phyloP scores from a whole-genome alignment of 257 asterid species.

The Cordia subcordata region DNA sequence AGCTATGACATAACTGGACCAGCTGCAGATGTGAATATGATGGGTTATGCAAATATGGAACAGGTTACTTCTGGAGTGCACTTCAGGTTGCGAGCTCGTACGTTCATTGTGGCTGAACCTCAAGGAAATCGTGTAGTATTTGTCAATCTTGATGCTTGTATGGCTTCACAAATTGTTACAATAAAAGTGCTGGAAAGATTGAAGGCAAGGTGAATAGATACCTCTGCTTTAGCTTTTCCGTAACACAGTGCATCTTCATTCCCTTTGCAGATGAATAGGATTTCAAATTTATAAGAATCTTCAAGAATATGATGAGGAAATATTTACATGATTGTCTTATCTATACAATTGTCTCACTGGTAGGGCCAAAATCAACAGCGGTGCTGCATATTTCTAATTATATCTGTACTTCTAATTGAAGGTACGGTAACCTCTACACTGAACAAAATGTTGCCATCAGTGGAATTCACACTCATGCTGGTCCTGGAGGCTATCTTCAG shows the following conservation, averaged over 20 bases:
- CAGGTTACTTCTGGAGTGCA: conserved; percentile 85
- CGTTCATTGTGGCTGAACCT: conserved; percentile 81
- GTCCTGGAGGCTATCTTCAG: conserved; percentile 98
- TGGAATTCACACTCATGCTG: conserved; percentile 96
- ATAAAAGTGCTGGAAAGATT: conserved; percentile 83
- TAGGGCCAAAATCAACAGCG: no score
- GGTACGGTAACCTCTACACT: conserved; percentile 89
- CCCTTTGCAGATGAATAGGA: no score
- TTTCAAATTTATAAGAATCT: no score
- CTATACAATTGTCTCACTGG: no score
- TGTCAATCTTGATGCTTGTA: conserved; percentile 97
- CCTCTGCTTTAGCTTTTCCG: conserved; percentile 1
- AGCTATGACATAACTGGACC: conserved; percentile 98
- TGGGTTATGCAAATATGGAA: conserved; percentile 86
- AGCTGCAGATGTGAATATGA: conserved; percentile 97
- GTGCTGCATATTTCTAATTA: neutral
- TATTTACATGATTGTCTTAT: no score
- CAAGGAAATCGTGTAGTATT: conserved; percentile 61
- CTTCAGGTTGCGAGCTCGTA: conserved; percentile 89
- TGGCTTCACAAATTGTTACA: conserved; percentile 90
- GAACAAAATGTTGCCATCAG: conserved; percentile 88
- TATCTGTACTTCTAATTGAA: conserved; percentile 20
- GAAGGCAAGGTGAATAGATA: conserved; percentile 64
- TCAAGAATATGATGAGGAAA: no score
- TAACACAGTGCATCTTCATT: neutral